phyloP scores from a whole-genome alignment of 768 basidiomycete species.

The Pilatotrama ljubarskyi region DNA sequence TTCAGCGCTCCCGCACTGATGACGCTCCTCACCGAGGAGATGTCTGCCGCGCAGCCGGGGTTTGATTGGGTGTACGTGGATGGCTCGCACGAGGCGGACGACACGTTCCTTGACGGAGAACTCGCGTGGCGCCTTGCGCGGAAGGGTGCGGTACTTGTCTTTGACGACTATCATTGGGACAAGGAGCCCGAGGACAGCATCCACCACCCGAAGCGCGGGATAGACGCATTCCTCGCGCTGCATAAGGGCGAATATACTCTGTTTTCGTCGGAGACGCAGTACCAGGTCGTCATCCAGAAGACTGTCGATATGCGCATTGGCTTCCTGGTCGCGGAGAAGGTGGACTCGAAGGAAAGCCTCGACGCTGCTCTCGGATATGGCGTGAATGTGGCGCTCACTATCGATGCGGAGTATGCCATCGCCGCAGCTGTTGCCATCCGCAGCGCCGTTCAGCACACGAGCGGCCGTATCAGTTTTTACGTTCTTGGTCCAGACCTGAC shows the following conservation, averaged over 20 bases:
- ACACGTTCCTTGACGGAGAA: conserved; percentile 62
- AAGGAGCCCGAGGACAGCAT: conserved; percentile 47
- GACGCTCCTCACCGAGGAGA: conserved; percentile 49
- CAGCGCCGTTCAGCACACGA: conserved; percentile 39
- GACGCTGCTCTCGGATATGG: conserved; percentile 42
- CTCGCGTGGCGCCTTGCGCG: conserved; percentile 55
- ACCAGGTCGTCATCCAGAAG: conserved; percentile 58
- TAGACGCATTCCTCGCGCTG: conserved; percentile 54
- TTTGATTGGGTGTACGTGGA: conserved; percentile 64
- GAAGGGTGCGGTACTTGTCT: conserved; percentile 51
- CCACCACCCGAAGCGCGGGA: conserved; percentile 56
- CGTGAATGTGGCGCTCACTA: conserved; percentile 46
- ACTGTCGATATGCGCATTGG: conserved; percentile 53
- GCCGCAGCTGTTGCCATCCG: conserved; percentile 49
- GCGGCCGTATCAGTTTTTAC: conserved; percentile 47
- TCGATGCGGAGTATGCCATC: conserved; percentile 48
- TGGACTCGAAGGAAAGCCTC: neutral
- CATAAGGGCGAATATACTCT: conserved; percentile 50
- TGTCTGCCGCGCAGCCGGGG: conserved; percentile 36
- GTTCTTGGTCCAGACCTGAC: conserved; percentile 49
- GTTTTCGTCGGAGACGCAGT: conserved; percentile 40
- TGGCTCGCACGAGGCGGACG: conserved; percentile 59
- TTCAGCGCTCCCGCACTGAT: conserved; percentile 57
- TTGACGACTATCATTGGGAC: conserved; percentile 60
- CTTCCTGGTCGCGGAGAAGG: conserved; percentile 38